A percentile compares a stretch with the other conserved stretches of the same genome.
phyloP scores from a whole-genome alignment of 176 grass and related monocot species.

The Saccharum officinarum region DNA sequence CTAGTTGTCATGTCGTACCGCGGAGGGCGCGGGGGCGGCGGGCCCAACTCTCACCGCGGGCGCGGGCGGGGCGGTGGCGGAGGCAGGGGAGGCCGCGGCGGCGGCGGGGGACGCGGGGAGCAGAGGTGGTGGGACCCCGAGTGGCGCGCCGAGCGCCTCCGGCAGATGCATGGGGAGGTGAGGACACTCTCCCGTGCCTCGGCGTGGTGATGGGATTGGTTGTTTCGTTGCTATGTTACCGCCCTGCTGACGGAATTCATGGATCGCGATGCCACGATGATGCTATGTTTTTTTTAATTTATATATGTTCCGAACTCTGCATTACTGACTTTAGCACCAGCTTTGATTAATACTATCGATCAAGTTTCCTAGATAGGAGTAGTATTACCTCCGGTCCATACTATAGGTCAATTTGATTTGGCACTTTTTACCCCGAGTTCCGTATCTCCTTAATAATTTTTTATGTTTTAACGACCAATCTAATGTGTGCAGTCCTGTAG shows the following conservation, averaged over 20 bases:
- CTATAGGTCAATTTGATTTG: neutral
- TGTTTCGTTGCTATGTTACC: neutral
- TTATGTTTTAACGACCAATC: neutral
- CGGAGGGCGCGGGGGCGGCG: conserved; percentile 55
- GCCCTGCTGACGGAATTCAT: neutral
- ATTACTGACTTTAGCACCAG: neutral
- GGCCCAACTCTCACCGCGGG: conserved; percentile 58
- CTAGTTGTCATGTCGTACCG: conserved; percentile 63
- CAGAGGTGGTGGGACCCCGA: conserved; percentile 94
- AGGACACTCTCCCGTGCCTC: neutral
- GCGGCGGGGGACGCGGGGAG: too few relatives aligned
- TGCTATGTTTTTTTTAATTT: neutral
- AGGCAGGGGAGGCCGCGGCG: conserved; percentile 36
- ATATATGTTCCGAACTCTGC: neutral
- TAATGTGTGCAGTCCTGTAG: neutral
- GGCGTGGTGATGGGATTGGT: neutral
- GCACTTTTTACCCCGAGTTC: neutral
- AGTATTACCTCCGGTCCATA: too few relatives aligned
- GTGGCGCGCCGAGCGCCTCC: conserved; percentile 87
- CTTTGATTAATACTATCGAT: neutral
- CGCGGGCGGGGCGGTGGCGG: conserved; percentile 41
- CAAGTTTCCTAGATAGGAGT: too few relatives aligned
- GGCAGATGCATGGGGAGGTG: conserved; percentile 75
- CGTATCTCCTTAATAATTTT: neutral
- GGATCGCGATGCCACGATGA: neutral